Conservation (phyloP, 257 asterid species). For the Capsicum rhomboideum region DNA sequence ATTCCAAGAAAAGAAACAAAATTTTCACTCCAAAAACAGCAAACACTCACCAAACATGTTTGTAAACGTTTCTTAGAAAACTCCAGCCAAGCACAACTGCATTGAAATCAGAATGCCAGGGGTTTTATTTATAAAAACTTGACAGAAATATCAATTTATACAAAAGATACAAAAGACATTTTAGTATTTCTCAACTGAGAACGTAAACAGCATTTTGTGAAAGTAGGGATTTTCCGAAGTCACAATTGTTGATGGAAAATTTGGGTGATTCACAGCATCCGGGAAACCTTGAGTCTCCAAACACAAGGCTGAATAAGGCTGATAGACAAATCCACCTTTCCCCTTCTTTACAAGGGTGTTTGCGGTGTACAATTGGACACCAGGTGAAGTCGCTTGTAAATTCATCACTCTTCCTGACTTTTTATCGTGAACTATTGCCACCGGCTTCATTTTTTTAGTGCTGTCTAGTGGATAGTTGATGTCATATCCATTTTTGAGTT, state of each 20-base stretch:
- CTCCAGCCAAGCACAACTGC: not conserved
- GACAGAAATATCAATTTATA: no score
- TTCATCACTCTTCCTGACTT: conserved; percentile 62
- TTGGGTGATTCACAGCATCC: conserved; percentile 67
- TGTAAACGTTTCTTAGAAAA: not conserved
- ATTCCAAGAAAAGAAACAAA: not conserved
- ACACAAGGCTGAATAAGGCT: not conserved
- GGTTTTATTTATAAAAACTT: not conserved
- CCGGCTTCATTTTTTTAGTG: conserved; percentile 21
- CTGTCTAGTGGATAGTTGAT: conserved; percentile 65
- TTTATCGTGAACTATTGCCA: conserved; percentile 36
- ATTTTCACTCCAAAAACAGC: not conserved
- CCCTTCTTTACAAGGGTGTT: not conserved
- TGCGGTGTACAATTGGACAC: not conserved
- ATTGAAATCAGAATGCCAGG: not conserved
- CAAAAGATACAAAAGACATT: no score
- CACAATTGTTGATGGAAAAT: conserved; percentile 51
- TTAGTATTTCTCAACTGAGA: not conserved
- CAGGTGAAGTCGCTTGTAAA: conserved; percentile 38
- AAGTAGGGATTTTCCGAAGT: not conserved
- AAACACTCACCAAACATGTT: not conserved
- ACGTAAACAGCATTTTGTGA: conserved; percentile 1
- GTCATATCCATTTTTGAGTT: conserved; percentile 52
- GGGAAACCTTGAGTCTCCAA: conserved; percentile 91
- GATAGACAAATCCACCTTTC: conserved; percentile 10